Percentiles rank a stretch among this genome's conserved stretches.
Conservation (phyloP, 1,284 basidiomycete species). For the Ceratorhiza oryzae-sativae region DNA sequence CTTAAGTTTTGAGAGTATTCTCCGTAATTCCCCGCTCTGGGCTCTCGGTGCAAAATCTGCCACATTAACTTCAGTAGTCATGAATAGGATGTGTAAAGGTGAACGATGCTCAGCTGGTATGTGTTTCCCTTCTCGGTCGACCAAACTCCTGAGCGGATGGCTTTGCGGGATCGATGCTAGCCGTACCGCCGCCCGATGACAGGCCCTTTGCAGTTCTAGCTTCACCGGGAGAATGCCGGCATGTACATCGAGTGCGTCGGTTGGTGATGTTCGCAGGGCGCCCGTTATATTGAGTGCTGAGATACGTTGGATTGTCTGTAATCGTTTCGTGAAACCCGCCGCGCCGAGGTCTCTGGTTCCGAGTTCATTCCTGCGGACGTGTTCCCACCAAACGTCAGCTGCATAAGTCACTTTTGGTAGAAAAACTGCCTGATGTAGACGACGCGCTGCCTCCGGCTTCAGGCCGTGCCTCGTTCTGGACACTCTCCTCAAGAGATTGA, state of each 20-base stretch:
- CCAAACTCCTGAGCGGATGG: neutral
- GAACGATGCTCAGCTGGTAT: neutral
- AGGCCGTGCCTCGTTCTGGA: neutral
- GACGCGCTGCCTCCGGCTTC: neutral
- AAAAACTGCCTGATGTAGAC: constrained; percentile 9
- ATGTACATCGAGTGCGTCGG: constrained; percentile 8
- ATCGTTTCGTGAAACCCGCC: neutral
- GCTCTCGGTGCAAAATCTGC: too few species aligned
- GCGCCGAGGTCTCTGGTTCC: neutral
- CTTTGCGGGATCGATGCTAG: neutral
- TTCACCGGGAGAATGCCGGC: constrained; percentile 7
- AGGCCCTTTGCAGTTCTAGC: neutral
- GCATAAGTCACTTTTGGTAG: constrained; percentile 12
- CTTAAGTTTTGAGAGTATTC: neutral
- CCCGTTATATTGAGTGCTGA: constrained; percentile 22
- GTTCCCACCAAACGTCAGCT: constrained; percentile 32
- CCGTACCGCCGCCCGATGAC: constrained; percentile 1
- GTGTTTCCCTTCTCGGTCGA: neutral
- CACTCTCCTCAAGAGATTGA: neutral
- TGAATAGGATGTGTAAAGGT: neutral
- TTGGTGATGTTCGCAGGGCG: constrained; percentile 6
- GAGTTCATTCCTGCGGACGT: neutral
- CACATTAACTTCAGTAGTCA: neutral
- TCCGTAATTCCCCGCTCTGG: too few species aligned
- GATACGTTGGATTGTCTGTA: constrained; percentile 6